phyloP scores from a whole-genome alignment of 306 rosid genomes.

The Notholithocarpus densiflorus region DNA sequence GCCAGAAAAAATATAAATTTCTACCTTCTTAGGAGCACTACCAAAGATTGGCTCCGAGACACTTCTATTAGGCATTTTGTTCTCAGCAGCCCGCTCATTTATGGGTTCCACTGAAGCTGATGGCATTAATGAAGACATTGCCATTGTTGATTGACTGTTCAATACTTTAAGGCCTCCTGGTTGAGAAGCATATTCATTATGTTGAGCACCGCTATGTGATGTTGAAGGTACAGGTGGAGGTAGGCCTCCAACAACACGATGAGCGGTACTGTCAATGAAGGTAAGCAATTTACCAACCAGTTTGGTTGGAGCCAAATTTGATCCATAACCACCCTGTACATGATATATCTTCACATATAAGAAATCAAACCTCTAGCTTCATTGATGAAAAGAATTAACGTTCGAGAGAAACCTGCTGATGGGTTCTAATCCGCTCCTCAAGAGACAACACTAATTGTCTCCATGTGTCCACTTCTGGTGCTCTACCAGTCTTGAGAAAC shows the following conservation, averaged over 20 bases:
- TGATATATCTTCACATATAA: slow-evolving; percentile 16
- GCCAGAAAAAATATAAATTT: neutral
- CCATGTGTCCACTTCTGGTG: slow-evolving; percentile 84
- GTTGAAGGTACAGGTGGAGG: slow-evolving; percentile 80
- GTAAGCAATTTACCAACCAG: slow-evolving; percentile 76
- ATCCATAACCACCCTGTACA: slow-evolving; percentile 77
- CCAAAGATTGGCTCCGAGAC: slow-evolving; percentile 91
- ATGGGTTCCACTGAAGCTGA: slow-evolving; percentile 83
- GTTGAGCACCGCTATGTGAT: slow-evolving; percentile 48
- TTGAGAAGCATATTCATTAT: slow-evolving; percentile 55
- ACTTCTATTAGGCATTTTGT: slow-evolving; percentile 68
- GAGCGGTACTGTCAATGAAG: slow-evolving; percentile 86
- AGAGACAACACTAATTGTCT: slow-evolving; percentile 70
- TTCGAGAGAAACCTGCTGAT: slow-evolving; percentile 64
- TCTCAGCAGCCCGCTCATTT: slow-evolving; percentile 59
- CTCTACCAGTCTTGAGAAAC: slow-evolving; percentile 80
- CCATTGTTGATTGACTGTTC: slow-evolving; percentile 79
- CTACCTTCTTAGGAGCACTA: slow-evolving; percentile 72
- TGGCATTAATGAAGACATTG: slow-evolving; percentile 76
- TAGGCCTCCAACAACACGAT: slow-evolving; percentile 88
- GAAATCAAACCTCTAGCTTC: neutral
- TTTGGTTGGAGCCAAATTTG: slow-evolving; percentile 72
- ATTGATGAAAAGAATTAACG: neutral
- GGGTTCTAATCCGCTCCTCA: slow-evolving; percentile 82
- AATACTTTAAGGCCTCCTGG: slow-evolving; percentile 49